A percentile compares a stretch with the other conserved stretches of the same genome.
Conservation (phyloP, 805 yeast species). For the Sporopachydermia lactativora region DNA sequence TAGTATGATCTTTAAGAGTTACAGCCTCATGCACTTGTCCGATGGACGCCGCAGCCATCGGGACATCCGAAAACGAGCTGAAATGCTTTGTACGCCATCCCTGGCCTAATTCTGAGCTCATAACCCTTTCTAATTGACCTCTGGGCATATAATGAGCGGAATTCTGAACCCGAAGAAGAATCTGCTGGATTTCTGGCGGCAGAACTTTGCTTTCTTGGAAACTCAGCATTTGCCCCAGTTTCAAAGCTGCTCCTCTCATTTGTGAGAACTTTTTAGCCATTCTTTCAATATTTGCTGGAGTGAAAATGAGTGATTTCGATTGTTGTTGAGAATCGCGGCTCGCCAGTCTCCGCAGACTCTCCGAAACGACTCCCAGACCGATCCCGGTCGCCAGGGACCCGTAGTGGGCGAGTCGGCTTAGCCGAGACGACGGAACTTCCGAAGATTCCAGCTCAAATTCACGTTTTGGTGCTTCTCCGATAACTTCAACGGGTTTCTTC, state of each 20-base stretch:
- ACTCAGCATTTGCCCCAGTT: conserved; percentile 92
- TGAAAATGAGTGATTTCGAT: conserved; percentile 46
- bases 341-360: conserved; percentile 57
- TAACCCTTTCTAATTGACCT: conserved; percentile 66
- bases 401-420: conserved; percentile 86
- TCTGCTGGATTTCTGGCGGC: conserved; percentile 73
- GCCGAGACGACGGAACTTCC: conserved; percentile 73
- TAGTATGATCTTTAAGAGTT: conserved; percentile 36
- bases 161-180: conserved; percentile 77
- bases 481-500: conserved; percentile 9
- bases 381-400: conserved; percentile 87
- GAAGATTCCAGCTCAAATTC: conserved; percentile 41
- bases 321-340: conserved; percentile 8
- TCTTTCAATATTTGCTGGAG: conserved; percentile 74
- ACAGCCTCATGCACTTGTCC: conserved; percentile 92
- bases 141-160: conserved; percentile 96
- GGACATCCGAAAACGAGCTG: conserved; percentile 66
- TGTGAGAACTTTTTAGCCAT: conserved; percentile 78
- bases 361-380: conserved; percentile 71
- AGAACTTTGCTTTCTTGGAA: conserved; percentile 82
- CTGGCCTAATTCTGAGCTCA: conserved; percentile 59
- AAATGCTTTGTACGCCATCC: conserved; percentile 63
- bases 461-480: conserved; percentile 22
- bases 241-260: conserved; percentile 98
- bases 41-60: conserved; percentile 94